Evolutionary conservation across 331 rosid genomes (phyloP), one percentile per base, ranked within the genome.

Genomic region (Phaseolus coccineus): DNA sequence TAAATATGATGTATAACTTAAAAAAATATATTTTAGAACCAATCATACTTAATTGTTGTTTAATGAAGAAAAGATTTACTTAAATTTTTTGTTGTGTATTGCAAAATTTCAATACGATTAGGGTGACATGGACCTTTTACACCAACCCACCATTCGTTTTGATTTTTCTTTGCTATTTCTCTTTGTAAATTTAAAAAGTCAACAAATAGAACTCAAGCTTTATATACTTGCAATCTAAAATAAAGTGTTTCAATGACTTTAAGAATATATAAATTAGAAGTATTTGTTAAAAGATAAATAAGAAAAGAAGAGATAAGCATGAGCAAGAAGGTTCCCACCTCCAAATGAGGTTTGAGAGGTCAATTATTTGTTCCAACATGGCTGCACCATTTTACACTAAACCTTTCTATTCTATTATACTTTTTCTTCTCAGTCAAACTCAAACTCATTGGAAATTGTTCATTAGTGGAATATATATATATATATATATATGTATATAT

Each of bases 331-430:
- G 0, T 73, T 44, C 30, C 30, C 22, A 33, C 68, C 66, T 55
- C 16, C 67, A 56, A 73, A 42, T 42, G 1, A 9, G 22, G 77
- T 33, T 24, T 6, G 3, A 61, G 39, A 27, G 8, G 5, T 40
- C 78, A 51, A 74, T 79, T 67, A 79, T 74, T 74, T 50, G 69
- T 74, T 69, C 61, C 63, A 79, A 74, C 81, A 78, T 58, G 83
- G 73, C 52, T 27, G 56, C 68, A 72, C 40, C 72, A 64, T 16
- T 52, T 82, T 70, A 19, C 22, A 19, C 0, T 19, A 19, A 19
- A 19, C 40, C 39, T 44, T 62, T 63, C 39, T 55, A 3, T 35
- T 12, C 39, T 12, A 51, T 1, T 59, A 56, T 24, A 28, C 8
- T 58, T 19, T 19, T 19, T 40, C 57, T 66, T 5, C 4, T 30